Base-by-base conservation (phyloP, 2,329 filamentous ascomycete species). In the Microdochium paspali region DNA sequence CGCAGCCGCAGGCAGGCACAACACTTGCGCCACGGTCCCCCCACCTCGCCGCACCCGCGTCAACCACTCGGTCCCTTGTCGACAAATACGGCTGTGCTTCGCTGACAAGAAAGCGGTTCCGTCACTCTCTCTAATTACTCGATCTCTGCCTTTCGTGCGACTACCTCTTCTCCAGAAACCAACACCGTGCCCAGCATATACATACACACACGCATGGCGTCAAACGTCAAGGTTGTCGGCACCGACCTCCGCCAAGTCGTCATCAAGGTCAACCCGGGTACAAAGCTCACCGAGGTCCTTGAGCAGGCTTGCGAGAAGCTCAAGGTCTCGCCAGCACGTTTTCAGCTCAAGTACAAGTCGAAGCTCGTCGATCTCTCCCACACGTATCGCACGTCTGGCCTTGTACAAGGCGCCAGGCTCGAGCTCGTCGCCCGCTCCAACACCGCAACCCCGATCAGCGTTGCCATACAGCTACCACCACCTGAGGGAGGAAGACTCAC, bases 401-500 rank as follows among this genome's bases (percentile, higher is more conserved):
- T 98, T 5, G 74, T 78, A 12, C 79, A 87, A 31, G 93, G 93
- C 51, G 91, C 93, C 50, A 95, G 94, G 62, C 80, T 98, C 49
- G 90, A 97, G 61, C 85, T 98, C 45, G 85, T 96, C 21, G 83
- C 88, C 61, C 83, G 85, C 50, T 93, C 90, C 43, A 87, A 87
- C 49, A 93, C 90, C 0, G 85, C 90, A 1, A 84, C 88, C 2
- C 85, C 85, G 44, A 85, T 98, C 48, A 90, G 85, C 35, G 85
- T 98, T 39, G 91, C 88, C n/a, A 71, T 98, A 12, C 87, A 95
- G 61, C 72, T 96, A 24, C 87, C 89, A 3, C 76, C 83, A 30
- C 79, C 82, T 21, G 85, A 93, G 60, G 80, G 77, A 20, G 80
- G 82, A 23, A 81, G 90, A 25, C 67, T 95, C 35, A 80, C 82